phyloP scores from a whole-genome alignment of 148 eudicot species.

The Limonium bicolor region DNA sequence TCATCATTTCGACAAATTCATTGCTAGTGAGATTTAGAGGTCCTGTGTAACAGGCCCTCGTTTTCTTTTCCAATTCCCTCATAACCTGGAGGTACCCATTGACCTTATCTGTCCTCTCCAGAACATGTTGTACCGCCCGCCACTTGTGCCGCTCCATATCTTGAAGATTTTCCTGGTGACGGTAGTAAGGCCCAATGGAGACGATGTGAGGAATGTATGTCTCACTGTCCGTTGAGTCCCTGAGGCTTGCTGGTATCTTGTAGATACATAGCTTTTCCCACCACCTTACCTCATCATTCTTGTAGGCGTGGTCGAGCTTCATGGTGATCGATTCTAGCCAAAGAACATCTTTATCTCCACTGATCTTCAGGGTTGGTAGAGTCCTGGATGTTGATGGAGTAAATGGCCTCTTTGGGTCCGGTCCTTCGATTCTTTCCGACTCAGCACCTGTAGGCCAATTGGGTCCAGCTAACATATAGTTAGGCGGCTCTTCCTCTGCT shows the following conservation, averaged over 20 bases:
- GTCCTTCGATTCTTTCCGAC: no score
- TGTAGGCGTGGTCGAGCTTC: conserved; percentile 37
- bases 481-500: no score
- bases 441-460: no score
- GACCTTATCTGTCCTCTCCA: neutral
- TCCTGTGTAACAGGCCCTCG: conserved; percentile 9
- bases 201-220: conserved; percentile 55
- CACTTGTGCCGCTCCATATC: conserved; percentile 73
- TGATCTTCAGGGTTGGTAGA: no score
- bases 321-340: no score
- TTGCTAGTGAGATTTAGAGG: conserved; percentile 3
- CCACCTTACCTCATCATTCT: conserved; percentile 32
- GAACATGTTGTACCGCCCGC: conserved; percentile 36
- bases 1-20: conserved; percentile 12
- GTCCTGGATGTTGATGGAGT: no score
- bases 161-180: conserved; percentile 24
- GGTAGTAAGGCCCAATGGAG: conserved; percentile 67
- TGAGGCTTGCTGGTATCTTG: conserved; percentile 44
- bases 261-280: conserved; percentile 59
- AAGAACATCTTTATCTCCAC: no score
- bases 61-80: conserved; percentile 6
- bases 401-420: no score
- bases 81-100: neutral
- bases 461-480: no score
- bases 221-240: conserved; percentile 37